Evolutionary conservation across 805 yeast genomes (phyloP), one percentile per base, ranked within the genome.

Genomic region (Lachancea kluyveri): DNA sequence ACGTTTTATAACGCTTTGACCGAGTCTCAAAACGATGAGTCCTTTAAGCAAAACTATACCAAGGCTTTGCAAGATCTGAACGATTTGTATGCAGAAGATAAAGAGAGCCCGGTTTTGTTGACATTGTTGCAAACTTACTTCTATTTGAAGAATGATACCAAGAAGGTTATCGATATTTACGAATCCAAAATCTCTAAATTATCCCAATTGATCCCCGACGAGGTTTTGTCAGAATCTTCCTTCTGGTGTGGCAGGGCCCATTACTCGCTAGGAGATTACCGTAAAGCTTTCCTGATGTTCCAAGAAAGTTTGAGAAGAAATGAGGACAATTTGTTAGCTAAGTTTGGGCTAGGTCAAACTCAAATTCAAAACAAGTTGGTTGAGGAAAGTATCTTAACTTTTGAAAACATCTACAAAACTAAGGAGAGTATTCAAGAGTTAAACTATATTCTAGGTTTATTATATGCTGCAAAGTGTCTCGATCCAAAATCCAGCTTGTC

Each of bases 231-330:
- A 19, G 88, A 81, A 41, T 77, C 85, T 2, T 57, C 70, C 29
- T 83, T 83, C 46, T 92, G 96, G 97, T 65, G 78, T 35, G 98
- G 86, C 3, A 72, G 97, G 54, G 78, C 82, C 11, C 66, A 73
- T 30, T 88, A 79, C 44, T 67, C 65, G 5, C 54, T 68, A 17
- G 60, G 64, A 1, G 84, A 87, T 46, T 74, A 66, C 48, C 70
- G 74, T n/a, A 70, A 70, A 37, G 79, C 97, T 0, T 83, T 84
- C 46, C 70, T 69, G 34, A 64, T 68, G 46, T 90, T 84, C 55
- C 78, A 79, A 40, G 84, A 76, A 37, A 75, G 96, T 5, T 68
- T 75, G 24, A 76, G 74, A 40, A 60, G 70, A 21, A 76, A 81
- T 49, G 83, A 77, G 22, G 66, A 61, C 29, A 83, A 83, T 45